Base-by-base conservation (phyloP, 345 rosid species). In the Anastatica hierochuntica region DNA sequence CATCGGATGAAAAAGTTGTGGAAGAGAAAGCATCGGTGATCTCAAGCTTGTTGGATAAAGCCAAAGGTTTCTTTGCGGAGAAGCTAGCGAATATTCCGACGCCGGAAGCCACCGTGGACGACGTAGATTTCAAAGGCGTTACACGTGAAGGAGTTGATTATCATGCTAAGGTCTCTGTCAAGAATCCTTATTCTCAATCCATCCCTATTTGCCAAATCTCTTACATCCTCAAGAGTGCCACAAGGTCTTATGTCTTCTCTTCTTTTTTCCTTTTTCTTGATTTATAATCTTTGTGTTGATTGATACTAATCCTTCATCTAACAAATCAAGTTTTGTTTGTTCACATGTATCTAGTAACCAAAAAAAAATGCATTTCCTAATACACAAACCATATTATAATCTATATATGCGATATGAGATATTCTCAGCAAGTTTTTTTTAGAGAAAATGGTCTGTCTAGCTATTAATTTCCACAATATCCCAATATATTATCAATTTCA, bases 151-250 rank as follows among this genome's bases (percentile, higher is more conserved):
- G 75, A 31, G 58, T 78, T 10, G 86, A 80, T 38, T 92, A 83
- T 57, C 53, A 18, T 2, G 95, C 98, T 1, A 71, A 88, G 62
- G 76, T 92, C 64, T 58, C 86, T 12, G 83, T 85, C 29, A 70
- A 56, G 45, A 92, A 88, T 48, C 98, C 98, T 20, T 88, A 92
- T 23, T 17, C 69, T 17, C 74, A 67, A 45, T 13, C 95, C 4
- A 24, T 92, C 39, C 98, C 98, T 50, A 79, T 92, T 49, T 83
- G 95, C 51, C 83, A 85, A 77, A 80, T 88, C 78, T 65, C 81
- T 41, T 92, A 70, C 72, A 37, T 65, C 19, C 75, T 92, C 83
- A 88, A 83, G 56, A 81, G 95, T 63, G 78, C 44, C 40, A 75
- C 75, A 72, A 83, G 86, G 96, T 76, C n/a, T 24, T 41, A 8